Percentiles rank a stretch among this genome's conserved stretches.
phyloP scores from a whole-genome alignment of 2,329 filamentous ascomycete species.

The Neofusicoccum parvum region DNA sequence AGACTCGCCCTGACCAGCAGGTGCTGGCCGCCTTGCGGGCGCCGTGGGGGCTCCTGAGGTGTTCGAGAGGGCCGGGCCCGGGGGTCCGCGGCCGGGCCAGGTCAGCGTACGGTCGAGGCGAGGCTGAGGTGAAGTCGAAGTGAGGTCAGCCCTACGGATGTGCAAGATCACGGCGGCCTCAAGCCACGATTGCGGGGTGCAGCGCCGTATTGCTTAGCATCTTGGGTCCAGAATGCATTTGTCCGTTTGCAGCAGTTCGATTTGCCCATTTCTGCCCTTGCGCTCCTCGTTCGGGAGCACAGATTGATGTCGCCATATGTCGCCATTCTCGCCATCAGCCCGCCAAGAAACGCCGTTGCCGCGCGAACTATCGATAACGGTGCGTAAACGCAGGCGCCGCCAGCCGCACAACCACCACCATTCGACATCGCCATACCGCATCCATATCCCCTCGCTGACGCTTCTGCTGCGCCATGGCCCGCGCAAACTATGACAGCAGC shows the following conservation, averaged over 20 bases:
- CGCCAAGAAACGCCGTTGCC: conserved; percentile 16
- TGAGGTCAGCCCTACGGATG: conserved; percentile 11
- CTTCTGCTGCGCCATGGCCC: not conserved
- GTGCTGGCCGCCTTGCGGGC: no score
- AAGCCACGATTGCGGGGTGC: conserved; percentile 16
- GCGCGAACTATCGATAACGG: conserved; percentile 15
- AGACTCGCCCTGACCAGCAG: no score
- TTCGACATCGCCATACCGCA: not conserved
- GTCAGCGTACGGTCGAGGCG: not conserved
- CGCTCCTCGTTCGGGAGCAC: conserved; percentile 6
- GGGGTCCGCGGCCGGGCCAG: not conserved
- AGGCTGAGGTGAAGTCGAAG: conserved; percentile 1
- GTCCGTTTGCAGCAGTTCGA: conserved; percentile 13
- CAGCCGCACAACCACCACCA: not conserved
- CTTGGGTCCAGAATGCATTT: not conserved
- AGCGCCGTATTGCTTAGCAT: conserved; percentile 13
- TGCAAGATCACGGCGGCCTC: not conserved
- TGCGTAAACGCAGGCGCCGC: not conserved
- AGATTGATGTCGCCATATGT: conserved; percentile 17
- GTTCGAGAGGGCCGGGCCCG: no score
- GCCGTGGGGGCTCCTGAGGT: no score
- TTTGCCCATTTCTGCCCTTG: conserved; percentile 1
- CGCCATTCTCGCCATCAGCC: conserved; percentile 11
- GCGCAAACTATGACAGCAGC: conserved; percentile 11
- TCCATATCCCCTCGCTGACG: not conserved